Evolutionary conservation across 148 eudicot species (phyloP).

Genomic region (Amaranthus cruentus): DNA sequence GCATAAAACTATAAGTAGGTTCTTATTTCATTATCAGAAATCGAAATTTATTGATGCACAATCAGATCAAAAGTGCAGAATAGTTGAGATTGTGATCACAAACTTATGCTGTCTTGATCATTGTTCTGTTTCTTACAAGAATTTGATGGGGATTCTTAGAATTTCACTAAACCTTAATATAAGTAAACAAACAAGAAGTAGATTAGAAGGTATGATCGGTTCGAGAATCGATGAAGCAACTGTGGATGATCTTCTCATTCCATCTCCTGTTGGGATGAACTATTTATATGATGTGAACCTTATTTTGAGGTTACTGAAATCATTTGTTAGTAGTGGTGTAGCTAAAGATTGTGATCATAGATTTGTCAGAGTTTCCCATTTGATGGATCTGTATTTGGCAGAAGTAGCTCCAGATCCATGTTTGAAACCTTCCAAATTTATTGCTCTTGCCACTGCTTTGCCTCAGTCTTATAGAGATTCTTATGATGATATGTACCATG

Average conservation of each 20-base stretch:
- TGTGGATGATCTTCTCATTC: constrained; percentile 63
- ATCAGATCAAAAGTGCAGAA: constrained; percentile 41
- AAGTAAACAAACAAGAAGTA: constrained; percentile 30
- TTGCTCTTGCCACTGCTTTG: constrained; percentile 46
- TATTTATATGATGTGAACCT: constrained; percentile 66
- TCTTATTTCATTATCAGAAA: constrained; percentile 71
- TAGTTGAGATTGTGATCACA: constrained; percentile 41
- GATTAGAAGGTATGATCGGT: constrained; percentile 64
- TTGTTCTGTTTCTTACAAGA: constrained; percentile 39
- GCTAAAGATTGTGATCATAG: constrained; percentile 24
- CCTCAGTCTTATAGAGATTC: constrained; percentile 68
- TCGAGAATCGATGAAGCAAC: constrained; percentile 55
- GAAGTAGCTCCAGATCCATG: constrained; percentile 83
- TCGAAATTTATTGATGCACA: constrained; percentile 32
- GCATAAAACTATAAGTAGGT: constrained; percentile 45
- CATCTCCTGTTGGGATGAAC: constrained; percentile 43
- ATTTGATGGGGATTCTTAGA: constrained; percentile 48
- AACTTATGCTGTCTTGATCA: constrained; percentile 44
- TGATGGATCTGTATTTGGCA: constrained; percentile 60
- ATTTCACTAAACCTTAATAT: constrained; percentile 30
- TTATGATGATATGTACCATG: constrained; percentile 60
- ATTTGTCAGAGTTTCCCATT: constrained; percentile 44
- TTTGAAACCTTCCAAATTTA: constrained; percentile 61
- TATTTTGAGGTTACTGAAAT: constrained; percentile 52
- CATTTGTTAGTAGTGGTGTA: constrained; percentile 28